Conservation (phyloP, 371 early-diverging fungal genomes). For the Lichtheimia corymbifera region DNA sequence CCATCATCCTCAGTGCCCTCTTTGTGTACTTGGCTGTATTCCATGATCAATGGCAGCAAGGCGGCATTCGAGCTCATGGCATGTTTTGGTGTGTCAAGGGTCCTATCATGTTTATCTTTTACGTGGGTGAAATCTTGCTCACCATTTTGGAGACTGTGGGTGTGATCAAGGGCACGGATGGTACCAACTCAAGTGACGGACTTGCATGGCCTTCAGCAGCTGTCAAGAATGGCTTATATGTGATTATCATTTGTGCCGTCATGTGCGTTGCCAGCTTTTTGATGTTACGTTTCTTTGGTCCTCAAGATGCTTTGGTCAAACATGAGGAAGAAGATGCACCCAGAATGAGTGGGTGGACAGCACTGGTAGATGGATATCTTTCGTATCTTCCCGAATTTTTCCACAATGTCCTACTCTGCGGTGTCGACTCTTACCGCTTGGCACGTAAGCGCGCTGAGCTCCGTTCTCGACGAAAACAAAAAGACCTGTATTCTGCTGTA, state of each 20-base stretch:
- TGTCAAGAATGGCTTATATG: slow-evolving; percentile 46
- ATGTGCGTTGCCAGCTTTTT: slow-evolving; percentile 39
- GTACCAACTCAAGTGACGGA: slow-evolving; percentile 27
- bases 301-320: slow-evolving; percentile 15
- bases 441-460: slow-evolving; percentile 43
- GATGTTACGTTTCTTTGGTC: slow-evolving; percentile 45
- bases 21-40: slow-evolving; percentile 49
- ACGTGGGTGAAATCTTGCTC: slow-evolving; percentile 43
- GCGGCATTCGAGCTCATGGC: slow-evolving; percentile 41
- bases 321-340: slow-evolving; percentile 6
- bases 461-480: slow-evolving; percentile 17
- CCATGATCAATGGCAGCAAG: slow-evolving; percentile 40
- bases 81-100: slow-evolving; percentile 60
- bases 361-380: slow-evolving; percentile 42
- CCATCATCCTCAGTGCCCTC: slow-evolving; percentile 45
- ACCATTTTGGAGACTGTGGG: slow-evolving; percentile 24
- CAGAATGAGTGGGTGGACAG: slow-evolving; percentile 29
- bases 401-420: slow-evolving; percentile 40
- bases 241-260: slow-evolving; percentile 38
- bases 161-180: slow-evolving; percentile 43
- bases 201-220: slow-evolving; percentile 43
- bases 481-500: slow-evolving; percentile 10
- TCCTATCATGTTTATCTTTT: slow-evolving; percentile 53
- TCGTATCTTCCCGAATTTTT: slow-evolving; percentile 49
- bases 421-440: slow-evolving; percentile 38